These are phyloP conservation scores for Rhodotorula kratochvilovae DNA, from an alignment of 768 basidiomycete species.

Conservation along the genomic window DNA sequence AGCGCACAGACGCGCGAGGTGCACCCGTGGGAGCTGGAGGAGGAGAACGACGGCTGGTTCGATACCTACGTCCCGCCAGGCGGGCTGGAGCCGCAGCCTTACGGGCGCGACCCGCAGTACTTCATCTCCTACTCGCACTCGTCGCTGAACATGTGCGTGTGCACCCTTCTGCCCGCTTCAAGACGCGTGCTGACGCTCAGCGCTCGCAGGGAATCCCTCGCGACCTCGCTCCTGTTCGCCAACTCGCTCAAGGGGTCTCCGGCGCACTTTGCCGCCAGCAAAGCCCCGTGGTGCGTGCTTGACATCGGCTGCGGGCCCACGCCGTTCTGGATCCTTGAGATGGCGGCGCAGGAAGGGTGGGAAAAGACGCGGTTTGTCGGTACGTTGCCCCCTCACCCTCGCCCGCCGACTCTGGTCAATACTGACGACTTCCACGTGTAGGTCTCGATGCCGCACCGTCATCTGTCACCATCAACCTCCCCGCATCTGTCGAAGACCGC, in stretches of 20 bases:
- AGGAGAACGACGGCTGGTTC: background rate
- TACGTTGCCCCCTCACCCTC: background rate
- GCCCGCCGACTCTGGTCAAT: too few relatives aligned
- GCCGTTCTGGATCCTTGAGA: slow-evolving; percentile 3
- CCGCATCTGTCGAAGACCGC: background rate
- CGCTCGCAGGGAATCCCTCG: slow-evolving; percentile 6
- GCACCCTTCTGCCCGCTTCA: too few relatives aligned
- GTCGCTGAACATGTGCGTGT: slow-evolving; percentile 1
- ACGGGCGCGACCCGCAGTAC: slow-evolving; percentile 1
- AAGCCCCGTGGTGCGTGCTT: slow-evolving; percentile 7
- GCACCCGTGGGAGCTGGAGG: background rate
- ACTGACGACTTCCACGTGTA: too few relatives aligned
- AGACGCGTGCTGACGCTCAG: background rate
- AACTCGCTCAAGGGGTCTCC: background rate
- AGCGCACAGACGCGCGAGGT: too few relatives aligned
- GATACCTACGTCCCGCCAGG: background rate
- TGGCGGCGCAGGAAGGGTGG: background rate
- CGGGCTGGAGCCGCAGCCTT: slow-evolving; percentile 6
- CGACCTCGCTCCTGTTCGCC: too few relatives aligned
- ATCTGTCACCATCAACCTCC: background rate
- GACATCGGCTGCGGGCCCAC: slow-evolving; percentile 12
- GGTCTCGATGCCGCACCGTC: slow-evolving; percentile 14
- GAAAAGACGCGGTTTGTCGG: slow-evolving; percentile 20
- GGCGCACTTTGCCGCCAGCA: background rate
- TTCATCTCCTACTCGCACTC: slow-evolving; percentile 7